Base-by-base conservation (phyloP, 108 stramenopile species). In the Schizochytrium sp. region DNA sequence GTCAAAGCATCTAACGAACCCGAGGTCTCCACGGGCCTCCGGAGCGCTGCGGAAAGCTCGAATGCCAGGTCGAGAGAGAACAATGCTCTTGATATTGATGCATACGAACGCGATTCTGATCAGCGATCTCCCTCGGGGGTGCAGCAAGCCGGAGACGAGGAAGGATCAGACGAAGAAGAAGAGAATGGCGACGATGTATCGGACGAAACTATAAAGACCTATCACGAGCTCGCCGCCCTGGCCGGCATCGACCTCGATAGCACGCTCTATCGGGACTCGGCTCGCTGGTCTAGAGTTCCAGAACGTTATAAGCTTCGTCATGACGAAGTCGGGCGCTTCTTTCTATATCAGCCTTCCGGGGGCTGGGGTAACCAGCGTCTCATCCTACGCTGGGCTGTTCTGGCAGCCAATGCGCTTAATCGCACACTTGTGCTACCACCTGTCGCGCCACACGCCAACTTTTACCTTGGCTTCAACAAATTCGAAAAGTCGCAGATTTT, bases 301-400 rank as follows among this genome's bases (percentile, higher is more conserved):
- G 76, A 47, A 45, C 19, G 28, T 6, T 83, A 83, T 53, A 43
- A 45, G 6, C 19, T 83, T 10, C 45, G 25, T 1, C 0, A 53
- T 6, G 51, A 83, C 28, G 76, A 83, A 53, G 23, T 16, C 18
- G 76, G 18, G 10, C 76, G 76, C 51, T 83, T 21, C 51, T 83
- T 83, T 34, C 1, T 83, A 2, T 83, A 83, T 45, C 76, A 83
- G 51, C 76, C 76, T 21, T 83, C 76, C 10, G 76, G 76, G 10
- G 76, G 76, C 51, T 83, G 76, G 76, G 76, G 76, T 12, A 83
- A 83, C n/a, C 76, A 83, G 51, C 45, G 76, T 6, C 51, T 83
- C 12, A 83, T 83, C 51, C 23, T 83, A 3, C 76, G 76, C 16
- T 83, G 76, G 76, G 76, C 76, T 6, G 48, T 83, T 23, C 44